A percentile compares a stretch with the other conserved stretches of the same genome.
Evolutionary conservation across 1,139 yeast species (phyloP).

Genomic region (Debaryomyces robertsiae): DNA sequence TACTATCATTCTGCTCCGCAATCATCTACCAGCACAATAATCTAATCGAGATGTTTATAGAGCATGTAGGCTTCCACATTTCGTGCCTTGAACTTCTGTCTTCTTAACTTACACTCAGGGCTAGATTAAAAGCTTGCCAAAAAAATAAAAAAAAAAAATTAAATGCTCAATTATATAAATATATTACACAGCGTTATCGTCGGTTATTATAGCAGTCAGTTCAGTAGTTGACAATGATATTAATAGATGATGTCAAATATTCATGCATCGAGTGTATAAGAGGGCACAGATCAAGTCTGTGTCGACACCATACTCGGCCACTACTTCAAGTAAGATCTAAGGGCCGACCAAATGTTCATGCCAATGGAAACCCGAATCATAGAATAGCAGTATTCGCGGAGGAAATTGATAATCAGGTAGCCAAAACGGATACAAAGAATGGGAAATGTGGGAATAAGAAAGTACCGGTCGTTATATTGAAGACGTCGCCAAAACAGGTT

Average conservation of each 20-base stretch:
- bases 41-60: too few relatives aligned
- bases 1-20: too few relatives aligned
- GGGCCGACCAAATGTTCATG: conserved; percentile 71
- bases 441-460: conserved; percentile 17
- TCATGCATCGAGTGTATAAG: conserved; percentile 92
- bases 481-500: conserved; percentile 53
- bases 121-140: too few relatives aligned
- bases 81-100: too few relatives aligned
- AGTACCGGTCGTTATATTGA: conserved; percentile 44
- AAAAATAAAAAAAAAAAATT: conserved; percentile 5
- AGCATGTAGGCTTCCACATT: too few relatives aligned
- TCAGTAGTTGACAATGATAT: conserved; percentile 55
- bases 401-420: conserved; percentile 24
- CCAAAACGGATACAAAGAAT: conserved; percentile 17
- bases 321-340: conserved; percentile 83
- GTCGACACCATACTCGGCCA: conserved; percentile 79
- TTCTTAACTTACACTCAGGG: too few relatives aligned
- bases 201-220: too few relatives aligned
- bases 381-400: conserved; percentile 63
- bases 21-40: too few relatives aligned
- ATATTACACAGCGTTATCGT: not conserved
- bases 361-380: conserved; percentile 50
- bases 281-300: conserved; percentile 88
- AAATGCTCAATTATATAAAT: not conserved
- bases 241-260: conserved; percentile 80